Percentiles rank a stretch among this genome's conserved stretches.
Evolutionary conservation across 768 basidiomycete genomes (phyloP).

Genomic region (Mycena vitilis): DNA sequence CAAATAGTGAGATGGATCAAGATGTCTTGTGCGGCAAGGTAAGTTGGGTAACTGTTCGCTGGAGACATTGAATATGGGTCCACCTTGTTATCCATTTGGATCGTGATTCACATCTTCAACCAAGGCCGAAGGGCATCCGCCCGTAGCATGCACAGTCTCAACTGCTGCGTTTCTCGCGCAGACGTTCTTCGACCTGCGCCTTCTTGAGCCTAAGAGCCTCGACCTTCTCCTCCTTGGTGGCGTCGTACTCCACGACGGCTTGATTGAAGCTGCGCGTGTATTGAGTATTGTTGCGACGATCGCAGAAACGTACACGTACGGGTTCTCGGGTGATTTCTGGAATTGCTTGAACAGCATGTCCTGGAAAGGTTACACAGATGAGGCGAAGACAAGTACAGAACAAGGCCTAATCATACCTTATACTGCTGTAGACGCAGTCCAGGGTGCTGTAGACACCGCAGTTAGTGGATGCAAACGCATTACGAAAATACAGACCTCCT

Average conservation of each 20-base stretch:
- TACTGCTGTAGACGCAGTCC: constrained; percentile 94
- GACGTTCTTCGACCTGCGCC: constrained; percentile 71
- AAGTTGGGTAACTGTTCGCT: background rate
- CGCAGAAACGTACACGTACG: constrained; percentile 62
- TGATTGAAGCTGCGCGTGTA: constrained; percentile 80
- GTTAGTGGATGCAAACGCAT: constrained; percentile 32
- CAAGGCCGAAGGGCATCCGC: constrained; percentile 6
- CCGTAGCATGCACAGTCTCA: constrained; percentile 21
- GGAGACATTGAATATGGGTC: background rate
- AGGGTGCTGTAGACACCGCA: constrained; percentile 68
- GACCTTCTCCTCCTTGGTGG: constrained; percentile 87
- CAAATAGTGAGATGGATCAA: constrained; percentile 1
- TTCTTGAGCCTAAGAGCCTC: constrained; percentile 78
- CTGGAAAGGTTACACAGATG: constrained; percentile 47
- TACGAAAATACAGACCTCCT: constrained; percentile 65
- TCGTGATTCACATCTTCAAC: constrained; percentile 4
- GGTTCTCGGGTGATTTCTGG: constrained; percentile 96
- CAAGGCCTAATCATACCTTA: constrained; percentile 55
- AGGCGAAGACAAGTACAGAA: constrained; percentile 17
- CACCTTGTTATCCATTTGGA: constrained; percentile 22
- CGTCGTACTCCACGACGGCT: constrained; percentile 81
- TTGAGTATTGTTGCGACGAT: constrained; percentile 1
- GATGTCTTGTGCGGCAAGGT: background rate
- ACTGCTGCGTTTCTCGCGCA: constrained; percentile 58
- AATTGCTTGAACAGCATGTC: constrained; percentile 94